Evolutionary conservation across 2,329 filamentous ascomycete species (phyloP).

Genomic region (Biscogniauxia sp.): DNA sequence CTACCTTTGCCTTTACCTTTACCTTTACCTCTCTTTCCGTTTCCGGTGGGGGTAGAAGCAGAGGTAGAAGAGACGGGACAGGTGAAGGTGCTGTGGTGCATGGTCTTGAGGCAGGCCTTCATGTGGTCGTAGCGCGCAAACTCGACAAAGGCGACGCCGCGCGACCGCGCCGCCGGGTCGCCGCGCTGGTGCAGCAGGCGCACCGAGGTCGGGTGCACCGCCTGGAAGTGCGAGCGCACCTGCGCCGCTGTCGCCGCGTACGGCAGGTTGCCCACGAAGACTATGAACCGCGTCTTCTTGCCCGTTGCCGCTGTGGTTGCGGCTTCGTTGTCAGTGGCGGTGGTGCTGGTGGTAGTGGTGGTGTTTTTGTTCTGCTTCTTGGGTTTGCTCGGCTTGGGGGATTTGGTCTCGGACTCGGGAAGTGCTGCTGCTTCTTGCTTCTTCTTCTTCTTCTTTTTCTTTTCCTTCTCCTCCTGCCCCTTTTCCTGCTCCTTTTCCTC

Average conservation of each 20-base stretch:
- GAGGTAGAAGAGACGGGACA: constrained; percentile 40
- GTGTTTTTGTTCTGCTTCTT: constrained; percentile 29
- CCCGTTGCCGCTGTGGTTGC: constrained; percentile 1
- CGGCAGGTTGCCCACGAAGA: constrained; percentile 88
- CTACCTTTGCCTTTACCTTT: constrained; percentile 12
- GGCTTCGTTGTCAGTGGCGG: constrained; percentile 6
- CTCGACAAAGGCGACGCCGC: constrained; percentile 84
- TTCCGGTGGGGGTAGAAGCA: constrained; percentile 31
- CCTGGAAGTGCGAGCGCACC: constrained; percentile 73
- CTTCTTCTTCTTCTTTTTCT: constrained; percentile 22
- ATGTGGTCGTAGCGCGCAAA: constrained; percentile 84
- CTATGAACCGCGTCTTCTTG: constrained; percentile 64
- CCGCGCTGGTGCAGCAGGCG: constrained; percentile 70
- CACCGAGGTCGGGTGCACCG: constrained; percentile 66
- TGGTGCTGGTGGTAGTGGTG: constrained; percentile 6
- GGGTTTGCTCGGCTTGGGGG: constrained; percentile 32
- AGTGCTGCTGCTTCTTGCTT: constrained; percentile 7
- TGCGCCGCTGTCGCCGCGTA: constrained; percentile 72
- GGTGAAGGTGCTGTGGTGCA: constrained; percentile 77
- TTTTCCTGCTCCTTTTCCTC: neutral
- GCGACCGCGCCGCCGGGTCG: constrained; percentile 57
- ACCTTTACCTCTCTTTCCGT: constrained; percentile 31
- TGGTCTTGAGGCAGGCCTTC: constrained; percentile 88
- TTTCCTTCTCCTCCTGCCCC: constrained; percentile 17
- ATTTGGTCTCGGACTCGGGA: constrained; percentile 19